Percentiles rank a stretch among this genome's conserved stretches.
phyloP scores from a whole-genome alignment of 2,329 filamentous ascomycete species.

The Colletotrichum sp. region DNA sequence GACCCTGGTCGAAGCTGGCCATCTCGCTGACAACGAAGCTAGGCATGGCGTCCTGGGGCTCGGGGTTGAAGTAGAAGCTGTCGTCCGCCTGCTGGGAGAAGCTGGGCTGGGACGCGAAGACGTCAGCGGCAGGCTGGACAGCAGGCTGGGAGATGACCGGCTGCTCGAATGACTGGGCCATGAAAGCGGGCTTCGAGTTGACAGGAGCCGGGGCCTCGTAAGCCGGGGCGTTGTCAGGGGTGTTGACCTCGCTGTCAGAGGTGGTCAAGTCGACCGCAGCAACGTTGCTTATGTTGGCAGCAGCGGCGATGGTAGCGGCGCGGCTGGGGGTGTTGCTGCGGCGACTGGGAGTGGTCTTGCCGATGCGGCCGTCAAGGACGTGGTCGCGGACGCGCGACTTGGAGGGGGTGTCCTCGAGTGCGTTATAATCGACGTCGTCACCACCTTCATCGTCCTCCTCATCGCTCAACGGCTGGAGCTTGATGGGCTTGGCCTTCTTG shows the following conservation, averaged over 20 bases:
- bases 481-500: conserved; percentile 12
- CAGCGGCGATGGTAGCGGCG: conserved; percentile 22
- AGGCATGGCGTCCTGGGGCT: not conserved
- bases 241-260: conserved; percentile 23
- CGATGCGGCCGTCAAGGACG: conserved; percentile 10
- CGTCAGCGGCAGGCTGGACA: not conserved
- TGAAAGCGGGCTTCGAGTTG: not conserved
- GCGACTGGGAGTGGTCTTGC: not conserved
- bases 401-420: conserved; percentile 40
- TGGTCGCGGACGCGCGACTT: conserved; percentile 29
- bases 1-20: not conserved
- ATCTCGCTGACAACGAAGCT: conserved; percentile 3
- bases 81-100: not conserved
- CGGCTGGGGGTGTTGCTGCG: conserved; percentile 18
- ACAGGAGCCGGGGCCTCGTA: conserved; percentile 1
- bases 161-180: not conserved
- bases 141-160: not conserved
- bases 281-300: conserved; percentile 9
- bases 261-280: conserved; percentile 22
- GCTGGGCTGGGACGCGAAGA: not conserved
- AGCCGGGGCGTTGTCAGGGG: conserved; percentile 9
- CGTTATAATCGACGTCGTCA: conserved; percentile 33
- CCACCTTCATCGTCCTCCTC: conserved; percentile 26
- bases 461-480: conserved; percentile 30
- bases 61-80: not conserved